These are phyloP conservation scores for Tranzscheliella williamsii DNA, from an alignment of 1,284 basidiomycete species.

Conservation along the genomic window DNA sequence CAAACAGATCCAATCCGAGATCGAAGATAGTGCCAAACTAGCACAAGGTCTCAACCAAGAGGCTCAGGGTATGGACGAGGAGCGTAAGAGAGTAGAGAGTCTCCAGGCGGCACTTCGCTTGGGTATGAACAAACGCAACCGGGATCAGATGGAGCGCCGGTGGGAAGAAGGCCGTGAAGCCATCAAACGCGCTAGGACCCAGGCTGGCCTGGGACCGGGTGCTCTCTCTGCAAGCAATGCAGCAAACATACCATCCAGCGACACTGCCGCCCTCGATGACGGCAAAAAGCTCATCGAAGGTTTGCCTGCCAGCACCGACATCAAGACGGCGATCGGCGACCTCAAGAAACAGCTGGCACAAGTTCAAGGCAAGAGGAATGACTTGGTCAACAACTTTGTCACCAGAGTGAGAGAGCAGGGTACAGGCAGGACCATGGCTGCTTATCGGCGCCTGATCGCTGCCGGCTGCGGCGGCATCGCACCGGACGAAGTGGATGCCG, in stretches of 20 bases:
- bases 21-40: slow-evolving; percentile 80
- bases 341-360: slow-evolving; percentile 34
- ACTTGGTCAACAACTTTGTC: slow-evolving; percentile 37
- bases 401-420: slow-evolving; percentile 47
- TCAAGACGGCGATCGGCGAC: slow-evolving; percentile 32
- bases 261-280: not conserved
- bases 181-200: slow-evolving; percentile 38
- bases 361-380: slow-evolving; percentile 27
- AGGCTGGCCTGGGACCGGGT: slow-evolving; percentile 29
- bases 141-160: slow-evolving; percentile 58
- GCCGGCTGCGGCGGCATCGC: slow-evolving; percentile 58
- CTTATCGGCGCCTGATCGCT: slow-evolving; percentile 57
- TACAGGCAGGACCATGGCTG: slow-evolving; percentile 53
- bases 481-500: slow-evolving; percentile 55
- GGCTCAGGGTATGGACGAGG: slow-evolving; percentile 71
- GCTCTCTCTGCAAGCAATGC: slow-evolving; percentile 18
- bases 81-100: slow-evolving; percentile 68
- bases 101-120: slow-evolving; percentile 72
- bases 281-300: slow-evolving; percentile 11
- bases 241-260: slow-evolving; percentile 5
- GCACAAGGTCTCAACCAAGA: slow-evolving; percentile 70
- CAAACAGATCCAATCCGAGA: slow-evolving; percentile 85
- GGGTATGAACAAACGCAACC: slow-evolving; percentile 79
- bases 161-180: slow-evolving; percentile 44
- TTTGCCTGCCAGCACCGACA: slow-evolving; percentile 13